These are phyloP conservation scores for Saitoella complicata DNA, from an alignment of 805 yeast genomes.

Conservation along the genomic window DNA sequence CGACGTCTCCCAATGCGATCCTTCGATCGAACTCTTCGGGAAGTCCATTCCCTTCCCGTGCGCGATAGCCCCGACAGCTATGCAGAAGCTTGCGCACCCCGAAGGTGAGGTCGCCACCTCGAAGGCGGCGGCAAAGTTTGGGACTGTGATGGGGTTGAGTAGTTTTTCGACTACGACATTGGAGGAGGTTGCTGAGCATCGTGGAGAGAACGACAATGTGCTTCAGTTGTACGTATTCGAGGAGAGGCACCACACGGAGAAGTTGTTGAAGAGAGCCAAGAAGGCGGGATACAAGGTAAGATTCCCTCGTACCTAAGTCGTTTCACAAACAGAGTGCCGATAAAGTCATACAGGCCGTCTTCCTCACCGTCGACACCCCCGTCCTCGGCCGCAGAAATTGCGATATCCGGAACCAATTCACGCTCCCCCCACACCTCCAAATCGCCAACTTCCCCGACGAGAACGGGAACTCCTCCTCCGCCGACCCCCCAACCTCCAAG, in stretches of 20 bases:
- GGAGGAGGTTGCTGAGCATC: conserved; percentile 17
- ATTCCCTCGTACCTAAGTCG: not conserved
- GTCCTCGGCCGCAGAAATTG: conserved; percentile 37
- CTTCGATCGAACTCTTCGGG: conserved; percentile 17
- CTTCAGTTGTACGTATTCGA: conserved; percentile 20
- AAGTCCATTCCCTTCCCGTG: conserved; percentile 16
- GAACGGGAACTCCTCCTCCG: conserved; percentile 3
- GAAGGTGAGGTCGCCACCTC: conserved; percentile 23
- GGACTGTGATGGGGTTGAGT: conserved; percentile 19
- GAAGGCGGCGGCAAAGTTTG: conserved; percentile 17
- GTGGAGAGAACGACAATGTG: conserved; percentile 15
- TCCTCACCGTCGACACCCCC: conserved; percentile 42
- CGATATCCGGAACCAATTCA: conserved; percentile 22
- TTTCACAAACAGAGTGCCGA: not conserved
- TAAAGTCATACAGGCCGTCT: conserved; percentile 23
- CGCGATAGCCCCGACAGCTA: conserved; percentile 24
- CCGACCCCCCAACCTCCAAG: conserved; percentile 2
- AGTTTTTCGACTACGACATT: conserved; percentile 16
- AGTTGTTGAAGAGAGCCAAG: conserved; percentile 16
- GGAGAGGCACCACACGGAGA: conserved; percentile 16
- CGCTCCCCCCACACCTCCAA: conserved; percentile 13
- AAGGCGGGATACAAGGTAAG: not conserved
- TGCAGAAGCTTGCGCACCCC: conserved; percentile 19
- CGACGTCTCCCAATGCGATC: conserved; percentile 17
- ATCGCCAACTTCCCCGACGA: conserved; percentile 15